Percentiles rank a stretch among this genome's conserved stretches.
phyloP scores from a whole-genome alignment of 352 stramenopile genomes.

The Thraustochytrium sp. region DNA sequence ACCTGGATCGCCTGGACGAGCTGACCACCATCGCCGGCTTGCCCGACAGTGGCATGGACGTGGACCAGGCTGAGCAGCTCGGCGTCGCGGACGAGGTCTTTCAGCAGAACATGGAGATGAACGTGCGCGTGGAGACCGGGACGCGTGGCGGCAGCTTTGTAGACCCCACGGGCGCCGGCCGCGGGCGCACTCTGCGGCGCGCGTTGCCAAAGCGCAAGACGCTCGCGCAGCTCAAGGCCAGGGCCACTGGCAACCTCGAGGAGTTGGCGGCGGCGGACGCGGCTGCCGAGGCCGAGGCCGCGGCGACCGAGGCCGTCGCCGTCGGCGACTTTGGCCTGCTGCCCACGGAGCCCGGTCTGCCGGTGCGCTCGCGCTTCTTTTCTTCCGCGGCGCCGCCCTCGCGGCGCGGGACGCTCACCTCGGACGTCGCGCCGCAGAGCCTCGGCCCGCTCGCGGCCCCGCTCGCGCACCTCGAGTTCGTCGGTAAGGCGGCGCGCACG shows the following conservation, averaged over 20 bases:
- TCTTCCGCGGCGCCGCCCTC: neutral
- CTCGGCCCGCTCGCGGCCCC: neutral
- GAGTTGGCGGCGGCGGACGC: too few species aligned
- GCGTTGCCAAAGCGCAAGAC: neutral
- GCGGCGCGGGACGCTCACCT: neutral
- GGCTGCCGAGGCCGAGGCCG: too few species aligned
- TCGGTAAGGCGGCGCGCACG: neutral
- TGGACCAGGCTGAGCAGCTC: neutral
- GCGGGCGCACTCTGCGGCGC: neutral
- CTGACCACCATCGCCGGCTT: neutral
- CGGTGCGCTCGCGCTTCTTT: neutral
- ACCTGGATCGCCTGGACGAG: neutral
- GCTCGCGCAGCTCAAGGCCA: too few species aligned
- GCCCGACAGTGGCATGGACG: neutral
- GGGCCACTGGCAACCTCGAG: too few species aligned
- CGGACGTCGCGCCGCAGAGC: neutral
- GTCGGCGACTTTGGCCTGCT: too few species aligned
- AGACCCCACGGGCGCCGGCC: neutral
- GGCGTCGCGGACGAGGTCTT: neutral
- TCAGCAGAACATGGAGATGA: slow-evolving; percentile 2
- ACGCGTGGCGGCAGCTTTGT: neutral
- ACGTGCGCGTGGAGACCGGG: neutral
- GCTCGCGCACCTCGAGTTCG: neutral
- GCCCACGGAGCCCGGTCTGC: too few species aligned
- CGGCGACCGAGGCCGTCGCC: too few species aligned